A percentile compares a stretch with the other conserved stretches of the same genome.
Evolutionary conservation across 179 eudicot species (phyloP).

Genomic region (Beta macrorhiza): DNA sequence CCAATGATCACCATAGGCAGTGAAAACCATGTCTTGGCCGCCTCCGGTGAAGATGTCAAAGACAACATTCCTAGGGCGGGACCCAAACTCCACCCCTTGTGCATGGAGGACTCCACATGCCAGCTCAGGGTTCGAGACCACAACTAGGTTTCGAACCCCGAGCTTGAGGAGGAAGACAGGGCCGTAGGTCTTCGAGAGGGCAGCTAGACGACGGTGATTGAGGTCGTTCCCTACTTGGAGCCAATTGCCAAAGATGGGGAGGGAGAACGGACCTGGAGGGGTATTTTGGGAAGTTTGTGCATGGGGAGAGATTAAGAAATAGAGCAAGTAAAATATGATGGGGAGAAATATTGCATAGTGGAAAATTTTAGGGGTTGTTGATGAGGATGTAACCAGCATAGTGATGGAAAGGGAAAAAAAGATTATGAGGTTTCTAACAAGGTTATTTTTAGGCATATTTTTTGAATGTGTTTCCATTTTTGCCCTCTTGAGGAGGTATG

Average conservation of each 20-base stretch:
- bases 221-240: slow-evolving; percentile 46
- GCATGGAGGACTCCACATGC: slow-evolving; percentile 43
- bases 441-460: slow-evolving; percentile 16
- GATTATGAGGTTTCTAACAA: slow-evolving; percentile 20
- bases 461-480: slow-evolving; percentile 23
- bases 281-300: slow-evolving; percentile 19
- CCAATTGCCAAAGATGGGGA: slow-evolving; percentile 47
- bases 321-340: slow-evolving; percentile 18
- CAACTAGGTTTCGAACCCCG: slow-evolving; percentile 45
- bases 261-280: slow-evolving; percentile 39
- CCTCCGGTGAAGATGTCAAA: slow-evolving; percentile 67
- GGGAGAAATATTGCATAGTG: slow-evolving; percentile 21
- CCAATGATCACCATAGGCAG: slow-evolving; percentile 71
- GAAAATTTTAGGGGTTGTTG: slow-evolving; percentile 3
- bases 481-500: slow-evolving; percentile 2
- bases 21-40: slow-evolving; percentile 73
- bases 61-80: slow-evolving; percentile 45
- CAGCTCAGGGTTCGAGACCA: slow-evolving; percentile 41
- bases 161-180: slow-evolving; percentile 36
- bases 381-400: slow-evolving; percentile 11
- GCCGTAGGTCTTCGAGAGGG: slow-evolving; percentile 32
- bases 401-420: slow-evolving; percentile 22
- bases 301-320: slow-evolving; percentile 10
- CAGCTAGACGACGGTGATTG: slow-evolving; percentile 36
- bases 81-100: slow-evolving; percentile 48